Base-by-base conservation (phyloP, 441 rosid genomes). In the Daphne laureola region DNA sequence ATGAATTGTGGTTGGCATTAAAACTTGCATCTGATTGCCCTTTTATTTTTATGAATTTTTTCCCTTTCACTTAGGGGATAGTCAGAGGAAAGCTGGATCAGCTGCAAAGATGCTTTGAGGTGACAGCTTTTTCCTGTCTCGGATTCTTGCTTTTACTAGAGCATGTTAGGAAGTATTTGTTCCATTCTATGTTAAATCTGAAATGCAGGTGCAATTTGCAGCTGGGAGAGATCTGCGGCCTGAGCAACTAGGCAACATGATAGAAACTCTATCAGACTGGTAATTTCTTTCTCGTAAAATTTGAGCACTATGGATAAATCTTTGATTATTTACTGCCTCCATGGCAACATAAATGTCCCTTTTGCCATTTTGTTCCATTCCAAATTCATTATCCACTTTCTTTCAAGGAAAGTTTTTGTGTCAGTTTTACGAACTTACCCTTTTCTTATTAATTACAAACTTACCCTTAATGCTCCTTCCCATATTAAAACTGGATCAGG, bases 171-270 rank as follows among this genome's bases (percentile, higher is more conserved):
- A 17, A 17, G 12, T 45, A 46, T 21, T 8, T 40, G 43, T 23
- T 45, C 14, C 45, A 18, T 23, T 26, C 38, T 57, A 42, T 50
- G 23, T 46, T 25, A 56, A 14, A 18, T 61, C 17, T 57, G 61
- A 57, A 43, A 50, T 67, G 65, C 70, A 88, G 98, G 96, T 86
- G 53, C 94, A 84, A 57, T 87, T 94, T 77, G 96, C 96, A 47
- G 92, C 96, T 51, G 98, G 99, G 62, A 84, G 99, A 71, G 98
- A 94, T 78, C 75, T 76, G 55, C 86, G 98, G 73, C 96, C 99
- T 54, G 98, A 83, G 55, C 87, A 94, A 58, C 84, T 90, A 38
- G 87, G 81, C 63, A 78, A 66, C 76, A 87, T 94, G 99, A 70
- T 94, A 64, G 81, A 85, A 52, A 79, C 97, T n/a, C 70, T 94